Evolutionary conservation across 768 basidiomycete species (phyloP).

Genomic region (Melanogaster broomeanus): DNA sequence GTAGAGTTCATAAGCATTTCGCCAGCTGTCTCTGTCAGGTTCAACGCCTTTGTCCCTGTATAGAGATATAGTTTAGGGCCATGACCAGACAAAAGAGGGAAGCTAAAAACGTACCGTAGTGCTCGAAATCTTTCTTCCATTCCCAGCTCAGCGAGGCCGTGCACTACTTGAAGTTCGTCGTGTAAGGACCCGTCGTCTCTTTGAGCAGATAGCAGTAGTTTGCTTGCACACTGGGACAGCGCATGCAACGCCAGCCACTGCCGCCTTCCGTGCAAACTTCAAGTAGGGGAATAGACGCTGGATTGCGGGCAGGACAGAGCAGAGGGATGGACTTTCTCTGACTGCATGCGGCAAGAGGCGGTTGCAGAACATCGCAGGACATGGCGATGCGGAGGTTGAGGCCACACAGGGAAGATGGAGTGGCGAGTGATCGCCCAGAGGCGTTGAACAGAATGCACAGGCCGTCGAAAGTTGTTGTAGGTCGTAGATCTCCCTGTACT

Average conservation of each 20-base stretch:
- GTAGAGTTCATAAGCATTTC: constrained; percentile 58
- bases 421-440: constrained; percentile 43
- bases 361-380: constrained; percentile 76
- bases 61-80: background rate
- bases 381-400: constrained; percentile 43
- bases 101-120: constrained; percentile 12
- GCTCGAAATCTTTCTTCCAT: constrained; percentile 65
- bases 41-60: constrained; percentile 41
- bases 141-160: constrained; percentile 69
- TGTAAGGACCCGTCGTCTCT: constrained; percentile 36
- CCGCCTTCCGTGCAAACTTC: constrained; percentile 54
- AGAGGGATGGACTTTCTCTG: constrained; percentile 66
- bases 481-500: constrained; percentile 73
- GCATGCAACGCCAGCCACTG: constrained; percentile 77
- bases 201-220: constrained; percentile 57
- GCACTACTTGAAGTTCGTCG: constrained; percentile 56
- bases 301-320: constrained; percentile 76
- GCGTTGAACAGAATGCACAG: constrained; percentile 76
- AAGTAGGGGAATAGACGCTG: constrained; percentile 62
- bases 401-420: constrained; percentile 56
- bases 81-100: background rate
- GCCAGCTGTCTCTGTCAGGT: constrained; percentile 69
- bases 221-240: constrained; percentile 63
- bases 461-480: constrained; percentile 58
- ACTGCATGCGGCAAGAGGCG: constrained; percentile 72